Conservation (phyloP, 179 eudicot species). For the Drosera spatulata region DNA sequence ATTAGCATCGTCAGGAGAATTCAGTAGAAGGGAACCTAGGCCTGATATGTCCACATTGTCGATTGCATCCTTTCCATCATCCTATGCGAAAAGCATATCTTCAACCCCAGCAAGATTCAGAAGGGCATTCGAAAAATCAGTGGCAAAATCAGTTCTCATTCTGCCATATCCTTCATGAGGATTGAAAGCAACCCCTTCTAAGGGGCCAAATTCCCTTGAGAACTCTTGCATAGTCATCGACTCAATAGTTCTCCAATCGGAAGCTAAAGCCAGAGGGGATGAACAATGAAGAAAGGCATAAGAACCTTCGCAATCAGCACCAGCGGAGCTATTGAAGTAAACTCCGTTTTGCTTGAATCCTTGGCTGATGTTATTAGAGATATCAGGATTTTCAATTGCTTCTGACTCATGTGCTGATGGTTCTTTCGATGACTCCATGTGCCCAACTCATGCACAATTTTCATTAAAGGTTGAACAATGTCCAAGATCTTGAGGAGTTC, state of each 20-base stretch:
- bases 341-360: conserved; percentile 11
- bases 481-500: conserved; percentile 11
- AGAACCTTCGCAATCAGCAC: conserved; percentile 25
- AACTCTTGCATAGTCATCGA: conserved; percentile 22
- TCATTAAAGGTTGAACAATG: conserved; percentile 9
- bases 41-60: conserved; percentile 29
- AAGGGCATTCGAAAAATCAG: conserved; percentile 25
- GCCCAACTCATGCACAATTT: conserved; percentile 6
- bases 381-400: conserved; percentile 7
- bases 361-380: conserved; percentile 7
- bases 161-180: conserved; percentile 16
- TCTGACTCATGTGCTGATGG: conserved; percentile 12
- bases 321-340: conserved; percentile 9
- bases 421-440: conserved; percentile 15
- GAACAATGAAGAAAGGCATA: conserved; percentile 30
- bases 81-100: conserved; percentile 29
- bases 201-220: conserved; percentile 21
- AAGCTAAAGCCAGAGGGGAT: conserved; percentile 31
- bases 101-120: conserved; percentile 28
- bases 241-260: conserved; percentile 29
- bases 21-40: conserved; percentile 35
- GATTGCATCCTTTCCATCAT: conserved; percentile 26
- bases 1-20: conserved; percentile 15
- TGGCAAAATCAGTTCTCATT: conserved; percentile 15
- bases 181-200: conserved; percentile 14